Conservation (phyloP, 495 filamentous ascomycete genomes). For the Talaromyces adpressus region DNA sequence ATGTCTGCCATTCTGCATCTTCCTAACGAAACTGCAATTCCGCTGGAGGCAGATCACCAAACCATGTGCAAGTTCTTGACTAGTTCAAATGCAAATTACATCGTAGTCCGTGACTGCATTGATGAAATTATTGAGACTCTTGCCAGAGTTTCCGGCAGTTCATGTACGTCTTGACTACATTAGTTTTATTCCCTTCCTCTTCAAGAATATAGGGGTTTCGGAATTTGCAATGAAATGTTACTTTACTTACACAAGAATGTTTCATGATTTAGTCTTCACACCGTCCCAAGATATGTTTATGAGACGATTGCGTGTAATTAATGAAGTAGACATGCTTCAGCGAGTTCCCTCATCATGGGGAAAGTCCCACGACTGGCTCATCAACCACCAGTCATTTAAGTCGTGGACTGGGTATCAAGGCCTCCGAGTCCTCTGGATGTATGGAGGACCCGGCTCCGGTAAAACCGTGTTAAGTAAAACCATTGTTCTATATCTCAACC, state of each 20-base stretch:
- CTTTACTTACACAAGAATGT: background rate
- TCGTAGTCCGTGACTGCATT: background rate
- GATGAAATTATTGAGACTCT: constrained; percentile 1
- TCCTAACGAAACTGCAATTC: constrained; percentile 13
- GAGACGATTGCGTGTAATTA: background rate
- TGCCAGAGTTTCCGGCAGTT: background rate
- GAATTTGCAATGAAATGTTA: background rate
- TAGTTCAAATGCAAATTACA: background rate
- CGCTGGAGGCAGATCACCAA: constrained; percentile 13
- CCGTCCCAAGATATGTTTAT: background rate
- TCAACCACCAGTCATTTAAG: background rate
- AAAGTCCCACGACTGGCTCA: background rate
- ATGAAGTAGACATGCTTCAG: background rate
- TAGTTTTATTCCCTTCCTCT: background rate
- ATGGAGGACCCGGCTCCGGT: background rate
- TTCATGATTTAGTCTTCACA: background rate
- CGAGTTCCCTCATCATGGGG: background rate
- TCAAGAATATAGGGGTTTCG: background rate
- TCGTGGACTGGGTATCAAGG: background rate
- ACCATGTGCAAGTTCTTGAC: constrained; percentile 16
- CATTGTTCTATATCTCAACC: background rate
- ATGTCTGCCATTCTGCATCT: constrained; percentile 12
- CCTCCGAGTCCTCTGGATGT: background rate
- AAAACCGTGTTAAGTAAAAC: background rate
- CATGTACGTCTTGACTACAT: background rate